Evolutionary conservation across 164 flowering plant species (phyloP).

Genomic region (Annona cherimola): DNA sequence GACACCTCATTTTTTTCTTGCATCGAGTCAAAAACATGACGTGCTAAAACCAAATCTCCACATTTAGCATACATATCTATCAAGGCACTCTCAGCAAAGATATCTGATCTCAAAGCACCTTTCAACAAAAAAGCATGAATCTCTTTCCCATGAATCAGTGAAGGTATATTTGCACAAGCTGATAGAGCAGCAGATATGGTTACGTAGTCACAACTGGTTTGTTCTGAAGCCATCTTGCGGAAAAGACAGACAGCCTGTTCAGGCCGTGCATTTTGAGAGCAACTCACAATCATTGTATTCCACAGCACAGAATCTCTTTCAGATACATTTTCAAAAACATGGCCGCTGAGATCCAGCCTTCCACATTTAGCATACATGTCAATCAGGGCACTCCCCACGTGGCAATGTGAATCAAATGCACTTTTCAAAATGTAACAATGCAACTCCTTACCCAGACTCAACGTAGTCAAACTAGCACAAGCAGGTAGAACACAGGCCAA

Average conservation of each 20-base stretch:
- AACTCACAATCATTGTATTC: conserved; percentile 75
- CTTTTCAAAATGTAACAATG: conserved; percentile 53
- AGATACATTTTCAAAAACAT: conserved; percentile 35
- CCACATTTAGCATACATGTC: conserved; percentile 97
- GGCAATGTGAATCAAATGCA: conserved; percentile 37
- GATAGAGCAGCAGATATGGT: conserved; percentile 75
- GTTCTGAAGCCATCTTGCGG: conserved; percentile 50
- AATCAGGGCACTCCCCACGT: conserved; percentile 56
- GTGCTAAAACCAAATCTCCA: conserved; percentile 53
- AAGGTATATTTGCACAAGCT: conserved; percentile 62
- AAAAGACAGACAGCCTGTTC: conserved; percentile 64
- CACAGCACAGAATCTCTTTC: conserved; percentile 60
- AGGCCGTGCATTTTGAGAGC: conserved; percentile 63
- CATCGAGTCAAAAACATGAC: conserved; percentile 57
- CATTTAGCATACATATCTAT: conserved; percentile 84
- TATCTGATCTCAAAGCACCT: conserved; percentile 35
- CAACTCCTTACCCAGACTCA: conserved; percentile 64
- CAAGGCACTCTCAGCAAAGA: conserved; percentile 52
- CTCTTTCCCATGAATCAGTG: conserved; percentile 62
- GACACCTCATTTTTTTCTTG: conserved; percentile 58
- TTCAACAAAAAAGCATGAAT: conserved; percentile 63
- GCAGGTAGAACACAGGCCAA: conserved; percentile 70
- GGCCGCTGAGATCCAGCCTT: conserved; percentile 52
- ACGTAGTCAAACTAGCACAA: conserved; percentile 50
- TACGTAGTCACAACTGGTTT: conserved; percentile 45